Evolutionary conservation across 108 stramenopile genomes (phyloP).

Genomic region (Cyclotella atomus): DNA sequence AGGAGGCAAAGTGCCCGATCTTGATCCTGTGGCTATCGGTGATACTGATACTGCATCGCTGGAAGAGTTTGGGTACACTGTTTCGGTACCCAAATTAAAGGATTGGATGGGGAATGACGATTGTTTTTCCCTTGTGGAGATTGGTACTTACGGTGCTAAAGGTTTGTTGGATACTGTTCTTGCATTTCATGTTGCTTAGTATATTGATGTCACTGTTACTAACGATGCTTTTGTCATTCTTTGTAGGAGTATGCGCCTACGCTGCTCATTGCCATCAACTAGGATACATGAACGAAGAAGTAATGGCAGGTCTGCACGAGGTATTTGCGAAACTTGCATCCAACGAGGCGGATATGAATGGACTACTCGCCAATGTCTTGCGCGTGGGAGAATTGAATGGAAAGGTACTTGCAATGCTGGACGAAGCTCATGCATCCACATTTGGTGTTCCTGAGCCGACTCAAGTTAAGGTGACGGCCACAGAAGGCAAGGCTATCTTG

Average conservation of each 20-base stretch:
- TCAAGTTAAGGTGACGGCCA: slow-evolving; percentile 62
- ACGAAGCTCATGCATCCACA: slow-evolving; percentile 60
- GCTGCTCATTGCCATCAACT: slow-evolving; percentile 72
- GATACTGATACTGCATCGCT: slow-evolving; percentile 40
- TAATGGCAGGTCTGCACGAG: slow-evolving; percentile 67
- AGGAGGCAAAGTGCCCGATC: slow-evolving; percentile 47
- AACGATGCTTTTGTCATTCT: slow-evolving; percentile 3
- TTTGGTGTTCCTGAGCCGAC: slow-evolving; percentile 77
- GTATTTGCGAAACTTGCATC: slow-evolving; percentile 64
- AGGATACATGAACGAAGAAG: slow-evolving; percentile 54
- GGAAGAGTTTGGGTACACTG: slow-evolving; percentile 63
- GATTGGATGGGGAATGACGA: slow-evolving; percentile 66
- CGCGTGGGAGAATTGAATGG: slow-evolving; percentile 72
- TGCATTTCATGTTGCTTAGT: too few relatives aligned
- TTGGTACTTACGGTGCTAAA: slow-evolving; percentile 77
- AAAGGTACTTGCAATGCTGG: slow-evolving; percentile 63
- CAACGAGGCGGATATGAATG: slow-evolving; percentile 67
- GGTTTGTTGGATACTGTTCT: slow-evolving; percentile 28
- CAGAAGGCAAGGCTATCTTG: slow-evolving; percentile 77
- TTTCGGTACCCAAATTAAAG: slow-evolving; percentile 49
- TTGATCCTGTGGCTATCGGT: slow-evolving; percentile 47
- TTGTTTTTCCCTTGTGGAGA: slow-evolving; percentile 72
- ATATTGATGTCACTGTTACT: too few relatives aligned
- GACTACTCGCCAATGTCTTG: slow-evolving; percentile 64
- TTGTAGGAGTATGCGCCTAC: slow-evolving; percentile 61